Evolutionary conservation across 306 rosid species (phyloP).

Genomic region (Castanea crenata): DNA sequence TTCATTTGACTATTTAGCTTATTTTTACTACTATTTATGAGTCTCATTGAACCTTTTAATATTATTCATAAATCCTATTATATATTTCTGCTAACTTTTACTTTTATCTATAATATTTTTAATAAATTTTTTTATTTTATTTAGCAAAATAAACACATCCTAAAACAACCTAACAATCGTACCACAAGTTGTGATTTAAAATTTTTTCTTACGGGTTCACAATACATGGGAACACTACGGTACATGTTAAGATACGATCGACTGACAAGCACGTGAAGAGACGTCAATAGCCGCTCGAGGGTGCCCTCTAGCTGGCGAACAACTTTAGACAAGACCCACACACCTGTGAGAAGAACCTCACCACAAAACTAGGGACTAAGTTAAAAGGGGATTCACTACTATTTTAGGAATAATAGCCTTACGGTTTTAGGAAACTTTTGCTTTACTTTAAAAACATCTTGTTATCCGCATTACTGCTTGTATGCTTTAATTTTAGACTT

Average conservation of each 20-base stretch:
- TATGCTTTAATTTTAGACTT: background rate
- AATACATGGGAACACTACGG: constrained; percentile 6
- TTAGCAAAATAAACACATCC: no score
- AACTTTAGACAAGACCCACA: constrained; percentile 12
- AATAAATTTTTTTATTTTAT: no score
- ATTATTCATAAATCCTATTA: no score
- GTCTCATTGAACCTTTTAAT: no score
- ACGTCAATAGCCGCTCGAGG: constrained; percentile 21
- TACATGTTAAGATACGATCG: background rate
- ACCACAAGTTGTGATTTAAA: no score
- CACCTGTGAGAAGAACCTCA: background rate
- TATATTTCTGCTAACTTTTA: no score
- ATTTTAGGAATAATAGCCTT: background rate
- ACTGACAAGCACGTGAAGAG: constrained; percentile 29
- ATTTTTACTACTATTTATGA: no score
- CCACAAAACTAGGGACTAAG: background rate
- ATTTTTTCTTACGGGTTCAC: background rate
- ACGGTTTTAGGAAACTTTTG: background rate
- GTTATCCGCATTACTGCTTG: background rate
- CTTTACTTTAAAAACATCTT: background rate
- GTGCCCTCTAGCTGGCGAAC: constrained; percentile 9
- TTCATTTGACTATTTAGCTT: no score
- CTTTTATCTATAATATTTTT: rapidly evolving
- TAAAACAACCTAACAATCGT: no score
- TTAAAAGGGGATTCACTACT: background rate